Percentiles rank a stretch among this genome's conserved stretches.
phyloP scores from a whole-genome alignment of 176 grass and related monocot species.

The Zoysia pacifica region DNA sequence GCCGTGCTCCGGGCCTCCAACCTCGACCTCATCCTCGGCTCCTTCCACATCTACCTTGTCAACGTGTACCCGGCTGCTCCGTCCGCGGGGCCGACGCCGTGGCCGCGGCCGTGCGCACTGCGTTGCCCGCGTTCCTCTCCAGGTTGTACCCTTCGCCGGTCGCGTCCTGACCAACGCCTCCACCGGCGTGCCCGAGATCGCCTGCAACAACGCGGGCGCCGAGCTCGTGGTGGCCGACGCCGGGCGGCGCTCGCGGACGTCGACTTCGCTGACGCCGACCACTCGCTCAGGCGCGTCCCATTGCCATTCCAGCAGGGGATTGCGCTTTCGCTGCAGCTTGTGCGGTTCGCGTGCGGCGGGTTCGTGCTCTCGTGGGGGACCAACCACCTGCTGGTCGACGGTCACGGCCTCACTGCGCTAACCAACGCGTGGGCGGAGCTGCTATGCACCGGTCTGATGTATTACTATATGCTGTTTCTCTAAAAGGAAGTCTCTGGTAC shows the following conservation, averaged over 20 bases:
- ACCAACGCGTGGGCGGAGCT: constrained; percentile 60
- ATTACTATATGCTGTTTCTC: no score
- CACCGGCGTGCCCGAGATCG: constrained; percentile 42
- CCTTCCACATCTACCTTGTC: constrained; percentile 56
- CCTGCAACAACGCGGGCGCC: constrained; percentile 60
- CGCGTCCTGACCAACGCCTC: constrained; percentile 16
- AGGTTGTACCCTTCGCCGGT: constrained; percentile 53
- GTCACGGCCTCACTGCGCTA: constrained; percentile 55
- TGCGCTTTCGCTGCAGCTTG: constrained; percentile 70
- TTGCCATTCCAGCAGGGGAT: no score
- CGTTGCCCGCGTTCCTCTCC: constrained; percentile 50
- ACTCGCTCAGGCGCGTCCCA: constrained; percentile 39
- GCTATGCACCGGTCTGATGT: neutral
- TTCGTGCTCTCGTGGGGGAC: constrained; percentile 66
- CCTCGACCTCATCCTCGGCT: constrained; percentile 56
- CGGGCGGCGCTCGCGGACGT: constrained; percentile 29
- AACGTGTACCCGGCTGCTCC: constrained; percentile 32
- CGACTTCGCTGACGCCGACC: constrained; percentile 56
- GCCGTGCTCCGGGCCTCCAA: constrained; percentile 50
- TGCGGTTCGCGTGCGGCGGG: constrained; percentile 66
- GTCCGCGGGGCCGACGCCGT: constrained; percentile 22
- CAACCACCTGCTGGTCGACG: constrained; percentile 67
- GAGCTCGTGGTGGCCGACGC: constrained; percentile 63
- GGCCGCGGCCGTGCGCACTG: constrained; percentile 3
- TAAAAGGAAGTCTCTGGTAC: no score